Percentiles rank a stretch among this genome's conserved stretches.
Evolutionary conservation across 129 eudicot genomes (phyloP).

Genomic region (Flaveria robusta): DNA sequence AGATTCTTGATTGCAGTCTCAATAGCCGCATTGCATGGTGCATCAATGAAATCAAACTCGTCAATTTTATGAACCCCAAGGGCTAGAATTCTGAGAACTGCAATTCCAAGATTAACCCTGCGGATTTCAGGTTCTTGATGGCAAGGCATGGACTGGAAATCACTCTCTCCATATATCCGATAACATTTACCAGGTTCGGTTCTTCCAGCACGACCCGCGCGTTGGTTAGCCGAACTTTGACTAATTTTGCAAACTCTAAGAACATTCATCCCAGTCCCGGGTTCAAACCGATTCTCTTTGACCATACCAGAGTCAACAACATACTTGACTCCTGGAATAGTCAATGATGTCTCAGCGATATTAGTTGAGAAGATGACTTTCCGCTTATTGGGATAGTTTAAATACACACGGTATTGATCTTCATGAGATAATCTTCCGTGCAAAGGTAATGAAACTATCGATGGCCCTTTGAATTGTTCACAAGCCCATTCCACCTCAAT

Average conservation of each 20-base stretch:
- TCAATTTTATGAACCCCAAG: conserved; percentile 58
- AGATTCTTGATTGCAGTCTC: conserved; percentile 76
- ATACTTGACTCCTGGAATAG: conserved; percentile 90
- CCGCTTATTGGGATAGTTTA: conserved; percentile 57
- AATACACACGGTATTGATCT: conserved; percentile 69
- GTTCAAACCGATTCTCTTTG: conserved; percentile 78
- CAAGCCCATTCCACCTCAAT: conserved; percentile 96
- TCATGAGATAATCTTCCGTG: conserved; percentile 84
- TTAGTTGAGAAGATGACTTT: conserved; percentile 87
- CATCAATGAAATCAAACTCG: conserved; percentile 80
- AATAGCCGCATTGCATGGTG: conserved; percentile 64
- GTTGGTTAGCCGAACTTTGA: conserved; percentile 90
- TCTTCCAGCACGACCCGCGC: conserved; percentile 97
- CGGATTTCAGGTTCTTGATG: conserved; percentile 93
- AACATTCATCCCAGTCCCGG: conserved; percentile 84
- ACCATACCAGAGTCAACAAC: conserved; percentile 93
- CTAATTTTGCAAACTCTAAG: conserved; percentile 67
- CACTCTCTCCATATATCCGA: conserved; percentile 63
- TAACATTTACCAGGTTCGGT: conserved; percentile 89
- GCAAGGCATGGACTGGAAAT: conserved; percentile 54
- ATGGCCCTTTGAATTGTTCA: conserved; percentile 52
- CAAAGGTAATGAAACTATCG: conserved; percentile 66
- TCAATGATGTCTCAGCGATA: conserved; percentile 93
- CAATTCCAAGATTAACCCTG: conserved; percentile 91
- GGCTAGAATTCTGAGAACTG: conserved; percentile 76